Evolutionary conservation across 495 filamentous ascomycete genomes (phyloP).

Genomic region (Tuber microsphaerosporum): DNA sequence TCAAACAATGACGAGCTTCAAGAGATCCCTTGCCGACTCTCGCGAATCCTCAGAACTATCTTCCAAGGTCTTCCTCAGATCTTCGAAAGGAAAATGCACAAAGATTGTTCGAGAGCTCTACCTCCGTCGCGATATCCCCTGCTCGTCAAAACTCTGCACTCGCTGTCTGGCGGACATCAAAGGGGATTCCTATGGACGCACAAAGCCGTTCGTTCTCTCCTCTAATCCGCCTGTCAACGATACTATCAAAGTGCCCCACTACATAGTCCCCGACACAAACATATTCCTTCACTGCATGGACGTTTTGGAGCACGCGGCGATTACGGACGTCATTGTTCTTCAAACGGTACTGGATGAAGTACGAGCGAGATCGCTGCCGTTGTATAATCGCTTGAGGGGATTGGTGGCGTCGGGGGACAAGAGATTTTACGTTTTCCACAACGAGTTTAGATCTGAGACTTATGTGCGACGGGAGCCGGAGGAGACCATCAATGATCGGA

Average conservation of each 20-base stretch:
- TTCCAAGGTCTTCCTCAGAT: constrained; percentile 86
- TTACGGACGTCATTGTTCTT: constrained; percentile 89
- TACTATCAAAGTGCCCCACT: constrained; percentile 76
- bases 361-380: constrained; percentile 80
- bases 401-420: constrained; percentile 92
- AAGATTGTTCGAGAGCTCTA: constrained; percentile 98
- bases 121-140: constrained; percentile 91
- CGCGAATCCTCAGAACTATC: constrained; percentile 78
- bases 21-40: constrained; percentile 77
- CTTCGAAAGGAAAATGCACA: constrained; percentile 92
- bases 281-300: constrained; percentile 93
- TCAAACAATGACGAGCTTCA: constrained; percentile 56
- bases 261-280: constrained; percentile 94
- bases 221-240: constrained; percentile 76
- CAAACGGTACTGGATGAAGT: constrained; percentile 96
- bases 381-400: constrained; percentile 86
- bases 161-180: constrained; percentile 64
- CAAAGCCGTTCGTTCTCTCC: constrained; percentile 76
- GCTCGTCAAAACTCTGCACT: constrained; percentile 82
- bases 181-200: constrained; percentile 63
- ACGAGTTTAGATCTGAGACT: constrained; percentile 91
- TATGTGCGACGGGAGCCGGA: constrained; percentile 65
- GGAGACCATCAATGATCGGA: constrained; percentile 92
- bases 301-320: constrained; percentile 84
- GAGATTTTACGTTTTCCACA: constrained; percentile 97